Percentiles rank a stretch among this genome's conserved stretches.
Evolutionary conservation across 257 asterid genomes (phyloP).

Genomic region (Nyctanthes arbortristis): DNA sequence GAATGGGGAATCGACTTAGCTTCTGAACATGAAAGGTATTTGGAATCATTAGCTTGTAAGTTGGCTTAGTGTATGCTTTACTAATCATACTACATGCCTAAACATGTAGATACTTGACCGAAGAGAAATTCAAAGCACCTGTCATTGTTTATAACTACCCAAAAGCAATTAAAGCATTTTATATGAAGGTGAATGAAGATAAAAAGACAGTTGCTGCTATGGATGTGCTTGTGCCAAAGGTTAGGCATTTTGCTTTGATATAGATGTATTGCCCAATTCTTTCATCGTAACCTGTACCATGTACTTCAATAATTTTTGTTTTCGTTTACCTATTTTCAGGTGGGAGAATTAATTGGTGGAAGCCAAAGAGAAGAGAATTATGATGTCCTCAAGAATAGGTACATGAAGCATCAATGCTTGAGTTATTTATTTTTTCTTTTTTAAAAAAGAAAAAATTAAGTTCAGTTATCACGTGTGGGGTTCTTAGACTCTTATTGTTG

Average conservation of each 20-base stretch:
- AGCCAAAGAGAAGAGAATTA: constrained; percentile 97
- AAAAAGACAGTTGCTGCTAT: constrained; percentile 94
- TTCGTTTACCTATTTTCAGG: too few species aligned
- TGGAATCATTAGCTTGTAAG: background rate
- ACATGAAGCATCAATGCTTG: constrained; percentile 13
- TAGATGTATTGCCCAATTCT: background rate
- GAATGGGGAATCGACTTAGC: constrained; percentile 99
- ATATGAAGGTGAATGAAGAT: constrained; percentile 96
- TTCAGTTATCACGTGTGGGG: too few species aligned
- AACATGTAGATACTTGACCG: constrained; percentile 75
- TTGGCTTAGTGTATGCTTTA: background rate
- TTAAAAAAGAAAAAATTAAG: too few species aligned
- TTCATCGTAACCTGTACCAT: too few species aligned
- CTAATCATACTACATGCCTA: background rate
- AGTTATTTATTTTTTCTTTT: background rate
- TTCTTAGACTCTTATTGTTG: too few species aligned
- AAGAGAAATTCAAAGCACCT: constrained; percentile 83
- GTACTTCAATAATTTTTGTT: too few species aligned
- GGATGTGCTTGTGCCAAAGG: constrained; percentile 99
- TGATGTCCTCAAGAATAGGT: constrained; percentile 78
- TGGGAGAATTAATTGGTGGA: constrained; percentile 97
- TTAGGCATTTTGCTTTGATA: constrained; percentile 1
- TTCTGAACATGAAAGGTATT: constrained; percentile 95
- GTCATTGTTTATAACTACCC: constrained; percentile 96
- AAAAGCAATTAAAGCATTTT: constrained; percentile 85